Conservation (phyloP, 1,284 basidiomycete genomes). For the Leccinum pachyderme region DNA sequence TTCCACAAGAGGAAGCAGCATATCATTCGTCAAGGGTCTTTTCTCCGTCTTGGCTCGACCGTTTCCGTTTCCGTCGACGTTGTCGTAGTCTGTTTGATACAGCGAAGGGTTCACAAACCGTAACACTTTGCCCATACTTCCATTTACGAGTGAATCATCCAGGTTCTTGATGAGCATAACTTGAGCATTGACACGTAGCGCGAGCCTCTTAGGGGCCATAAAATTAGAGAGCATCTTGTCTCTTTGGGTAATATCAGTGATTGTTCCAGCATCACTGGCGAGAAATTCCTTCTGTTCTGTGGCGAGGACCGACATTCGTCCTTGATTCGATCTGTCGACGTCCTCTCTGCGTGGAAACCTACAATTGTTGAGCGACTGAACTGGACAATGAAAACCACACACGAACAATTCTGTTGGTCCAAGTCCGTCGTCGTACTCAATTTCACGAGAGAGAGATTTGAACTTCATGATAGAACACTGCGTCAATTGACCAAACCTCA, state of each 20-base stretch:
- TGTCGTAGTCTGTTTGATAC: slow-evolving; percentile 29
- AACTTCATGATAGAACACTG: slow-evolving; percentile 59
- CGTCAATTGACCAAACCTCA: slow-evolving; percentile 80
- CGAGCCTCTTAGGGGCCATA: slow-evolving; percentile 64
- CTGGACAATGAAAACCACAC: slow-evolving; percentile 16
- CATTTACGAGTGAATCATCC: slow-evolving; percentile 72
- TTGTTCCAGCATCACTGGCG: slow-evolving; percentile 54
- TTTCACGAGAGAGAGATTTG: slow-evolving; percentile 54
- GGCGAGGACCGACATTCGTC: slow-evolving; percentile 52
- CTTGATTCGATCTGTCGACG: slow-evolving; percentile 75
- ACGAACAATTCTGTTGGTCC: slow-evolving; percentile 77
- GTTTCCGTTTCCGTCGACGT: slow-evolving; percentile 38
- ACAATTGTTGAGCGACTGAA: slow-evolving; percentile 23
- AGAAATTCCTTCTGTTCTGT: slow-evolving; percentile 45
- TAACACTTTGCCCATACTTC: slow-evolving; percentile 64
- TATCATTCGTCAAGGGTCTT: slow-evolving; percentile 33
- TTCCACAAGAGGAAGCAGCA: slow-evolving; percentile 71
- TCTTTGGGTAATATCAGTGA: slow-evolving; percentile 50
- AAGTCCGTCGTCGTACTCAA: slow-evolving; percentile 68
- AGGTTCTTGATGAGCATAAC: slow-evolving; percentile 73
- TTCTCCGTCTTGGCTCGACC: slow-evolving; percentile 26
- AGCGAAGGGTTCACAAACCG: slow-evolving; percentile 44
- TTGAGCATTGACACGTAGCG: slow-evolving; percentile 52
- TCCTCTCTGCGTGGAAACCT: slow-evolving; percentile 86
- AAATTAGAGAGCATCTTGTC: slow-evolving; percentile 71